Evolutionary conservation across 139 green algal species (phyloP).

Genomic region (Mesotaenium endlicherianum): DNA sequence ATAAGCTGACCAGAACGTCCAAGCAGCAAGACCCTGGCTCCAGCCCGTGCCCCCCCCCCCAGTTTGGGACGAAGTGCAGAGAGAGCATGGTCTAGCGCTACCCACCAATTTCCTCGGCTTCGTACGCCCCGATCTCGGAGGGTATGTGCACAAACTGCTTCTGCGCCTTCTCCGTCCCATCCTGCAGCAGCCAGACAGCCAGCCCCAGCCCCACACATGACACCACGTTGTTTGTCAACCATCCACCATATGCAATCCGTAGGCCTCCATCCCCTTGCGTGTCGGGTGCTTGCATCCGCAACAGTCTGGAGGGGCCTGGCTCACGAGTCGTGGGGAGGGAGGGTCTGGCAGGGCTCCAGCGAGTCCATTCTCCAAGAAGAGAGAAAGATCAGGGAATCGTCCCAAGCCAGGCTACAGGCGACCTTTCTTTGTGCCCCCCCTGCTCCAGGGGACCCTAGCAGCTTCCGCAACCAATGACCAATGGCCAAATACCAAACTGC

Average conservation of each 20-base stretch:
- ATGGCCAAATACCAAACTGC: no score
- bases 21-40: neutral
- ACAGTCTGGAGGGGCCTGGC: no score
- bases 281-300: no score
- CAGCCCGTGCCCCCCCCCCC: no score
- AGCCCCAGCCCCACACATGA: neutral
- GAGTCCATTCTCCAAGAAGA: neutral
- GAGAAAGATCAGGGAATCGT: no score
- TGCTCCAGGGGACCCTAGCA: no score
- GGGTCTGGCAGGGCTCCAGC: neutral
- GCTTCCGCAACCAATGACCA: no score
- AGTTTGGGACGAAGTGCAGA: neutral
- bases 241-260: neutral
- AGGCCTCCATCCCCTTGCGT: no score
- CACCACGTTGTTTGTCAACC: neutral
- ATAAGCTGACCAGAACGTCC: neutral
- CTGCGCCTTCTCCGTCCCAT: conserved; percentile 87
- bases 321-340: neutral
- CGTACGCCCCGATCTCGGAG: conserved; percentile 91
- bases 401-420: no score
- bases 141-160: conserved; percentile 86
- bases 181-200: conserved; percentile 54
- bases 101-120: conserved; percentile 88
- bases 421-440: no score
- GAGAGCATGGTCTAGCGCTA: neutral